Base-by-base conservation (phyloP, 225 moss, liverwort and hornwort species). In the Marchantia polymorpha region DNA sequence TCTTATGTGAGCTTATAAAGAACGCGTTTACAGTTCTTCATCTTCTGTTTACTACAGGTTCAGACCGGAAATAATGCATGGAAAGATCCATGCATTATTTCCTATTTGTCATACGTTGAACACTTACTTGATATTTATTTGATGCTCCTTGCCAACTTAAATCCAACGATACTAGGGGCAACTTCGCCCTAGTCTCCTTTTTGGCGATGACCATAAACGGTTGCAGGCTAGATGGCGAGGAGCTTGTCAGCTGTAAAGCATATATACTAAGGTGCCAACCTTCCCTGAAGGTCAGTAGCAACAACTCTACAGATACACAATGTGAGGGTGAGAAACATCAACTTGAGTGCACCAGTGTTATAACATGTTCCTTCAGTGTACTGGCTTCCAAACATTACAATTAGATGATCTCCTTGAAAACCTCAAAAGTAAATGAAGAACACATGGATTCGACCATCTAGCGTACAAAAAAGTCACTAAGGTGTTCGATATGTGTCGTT, bases 221-320 rank as follows among this genome's bases (percentile, higher is more conserved):
- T 27, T 92, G 92, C 31, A 85, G 78, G 53, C 81, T 83, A 16
- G 86, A 87, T 66, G 84, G 68, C 48, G 87, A 82, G 71, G 72
- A 80, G 64, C 77, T 82, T 56, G 89, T 75, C 12, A 88, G 74
- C 76, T 87, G 82, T 71, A 97, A 78, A 51, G 85, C 88, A 81
- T 93, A 88, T 19, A 97, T 74, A 82, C 90, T 88, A 6, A 91
- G 82, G 25, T 86, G 85, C 96, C 96, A 97, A 77, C 96, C 93
- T 86, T 90, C 86, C 81, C 96, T 89, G 58, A 94, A 97, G 13
- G 89, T 90, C 61, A 81, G 20, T 64, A 97, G 82, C 76, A 93
- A 66, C 47, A 93, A 80, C 64, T 88, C 96, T 96, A 90, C 58
- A 71, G 17, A 80, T 78, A 71, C 75, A 76, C 19, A 76, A 72